These are phyloP conservation scores for Monilinia aucupariae DNA, from an alignment of 2,329 filamentous ascomycete species.

Conservation along the genomic window DNA sequence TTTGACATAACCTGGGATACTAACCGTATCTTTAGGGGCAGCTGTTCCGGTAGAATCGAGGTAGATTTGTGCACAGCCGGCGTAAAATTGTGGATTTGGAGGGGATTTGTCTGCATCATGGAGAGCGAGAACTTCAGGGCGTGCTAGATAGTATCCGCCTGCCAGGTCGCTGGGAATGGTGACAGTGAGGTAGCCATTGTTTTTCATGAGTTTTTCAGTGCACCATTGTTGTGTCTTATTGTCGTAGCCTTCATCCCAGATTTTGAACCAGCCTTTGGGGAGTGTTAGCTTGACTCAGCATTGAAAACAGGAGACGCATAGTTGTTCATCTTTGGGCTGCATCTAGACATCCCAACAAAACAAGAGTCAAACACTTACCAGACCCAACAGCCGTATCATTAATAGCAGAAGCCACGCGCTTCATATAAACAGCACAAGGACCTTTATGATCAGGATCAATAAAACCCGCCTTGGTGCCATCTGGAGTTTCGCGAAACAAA, in stretches of 20 bases:
- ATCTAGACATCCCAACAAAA: neutral
- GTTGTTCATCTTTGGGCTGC: neutral
- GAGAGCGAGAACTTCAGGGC: slow-evolving; percentile 64
- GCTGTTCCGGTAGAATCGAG: slow-evolving; percentile 46
- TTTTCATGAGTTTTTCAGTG: slow-evolving; percentile 60
- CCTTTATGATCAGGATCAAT: slow-evolving; percentile 61
- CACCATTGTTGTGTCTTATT: slow-evolving; percentile 55
- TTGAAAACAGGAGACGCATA: neutral
- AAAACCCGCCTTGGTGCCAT: slow-evolving; percentile 47
- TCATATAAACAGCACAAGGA: slow-evolving; percentile 69
- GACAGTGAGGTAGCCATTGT: slow-evolving; percentile 59
- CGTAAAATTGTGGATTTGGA: slow-evolving; percentile 66
- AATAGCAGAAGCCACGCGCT: slow-evolving; percentile 56
- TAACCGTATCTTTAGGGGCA: slow-evolving; percentile 49
- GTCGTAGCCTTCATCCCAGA: slow-evolving; percentile 66
- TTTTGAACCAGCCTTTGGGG: slow-evolving; percentile 61
- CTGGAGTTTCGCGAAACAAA: slow-evolving; percentile 58
- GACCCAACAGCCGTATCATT: slow-evolving; percentile 50
- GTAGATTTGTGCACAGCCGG: slow-evolving; percentile 66
- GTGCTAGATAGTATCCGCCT: slow-evolving; percentile 64
- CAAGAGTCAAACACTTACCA: slow-evolving; percentile 38
- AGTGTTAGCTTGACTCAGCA: neutral
- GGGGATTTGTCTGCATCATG: slow-evolving; percentile 52
- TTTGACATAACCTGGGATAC: slow-evolving; percentile 62
- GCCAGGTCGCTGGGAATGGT: slow-evolving; percentile 56